Evolutionary conservation across 2,329 filamentous ascomycete genomes (phyloP).

Genomic region (Metarhizium brunneum): DNA sequence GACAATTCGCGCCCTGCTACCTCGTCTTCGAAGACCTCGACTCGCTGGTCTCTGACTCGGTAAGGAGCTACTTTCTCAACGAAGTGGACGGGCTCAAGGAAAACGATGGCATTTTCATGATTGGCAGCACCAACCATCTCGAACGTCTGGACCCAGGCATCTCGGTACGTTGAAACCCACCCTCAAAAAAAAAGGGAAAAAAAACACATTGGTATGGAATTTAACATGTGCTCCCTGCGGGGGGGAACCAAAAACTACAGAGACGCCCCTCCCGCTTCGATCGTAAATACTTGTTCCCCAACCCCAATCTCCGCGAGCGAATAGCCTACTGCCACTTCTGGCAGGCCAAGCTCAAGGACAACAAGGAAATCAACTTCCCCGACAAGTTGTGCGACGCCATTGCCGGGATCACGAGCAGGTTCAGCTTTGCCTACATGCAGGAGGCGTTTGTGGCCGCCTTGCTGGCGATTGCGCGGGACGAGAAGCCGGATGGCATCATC

Average conservation of each 20-base stretch:
- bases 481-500: conserved; percentile 1
- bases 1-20: conserved; percentile 56
- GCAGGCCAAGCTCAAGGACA: conserved; percentile 45
- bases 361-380: conserved; percentile 51
- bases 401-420: conserved; percentile 52
- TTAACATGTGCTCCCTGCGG: too few relatives aligned
- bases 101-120: conserved; percentile 64
- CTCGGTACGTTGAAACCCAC: conserved; percentile 25
- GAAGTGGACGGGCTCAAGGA: conserved; percentile 61
- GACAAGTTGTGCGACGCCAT: conserved; percentile 47
- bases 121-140: conserved; percentile 57
- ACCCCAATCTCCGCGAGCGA: conserved; percentile 45
- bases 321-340: conserved; percentile 54
- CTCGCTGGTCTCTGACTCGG: conserved; percentile 49
- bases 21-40: conserved; percentile 67
- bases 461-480: conserved; percentile 42
- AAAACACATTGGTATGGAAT: background rate
- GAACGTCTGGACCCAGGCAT: conserved; percentile 60
- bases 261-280: conserved; percentile 60
- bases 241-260: conserved; percentile 12
- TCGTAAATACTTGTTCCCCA: conserved; percentile 55
- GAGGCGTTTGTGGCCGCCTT: conserved; percentile 58
- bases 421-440: conserved; percentile 62
- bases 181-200: too few relatives aligned
- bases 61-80: conserved; percentile 62